Evolutionary conservation across 1,284 basidiomycete species (phyloP), one percentile per base, ranked within the genome.

Genomic region (Pseudozyma sp.): DNA sequence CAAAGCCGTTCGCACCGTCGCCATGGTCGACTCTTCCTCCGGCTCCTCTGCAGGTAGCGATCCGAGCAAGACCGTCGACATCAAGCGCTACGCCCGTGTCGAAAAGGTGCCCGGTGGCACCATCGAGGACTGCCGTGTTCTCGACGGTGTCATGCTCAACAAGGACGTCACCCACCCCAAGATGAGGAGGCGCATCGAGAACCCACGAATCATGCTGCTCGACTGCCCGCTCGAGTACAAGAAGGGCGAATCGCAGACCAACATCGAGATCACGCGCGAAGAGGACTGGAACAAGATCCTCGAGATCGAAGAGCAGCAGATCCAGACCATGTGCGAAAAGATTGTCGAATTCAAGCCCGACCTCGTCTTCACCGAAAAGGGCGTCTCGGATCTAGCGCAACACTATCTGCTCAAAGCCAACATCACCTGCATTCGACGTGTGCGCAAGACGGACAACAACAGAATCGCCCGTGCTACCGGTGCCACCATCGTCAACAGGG

Each of bases 181-280:
- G 83, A 99, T 98, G 96, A 88, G 95, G 66, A 86, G 96, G 68
- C 87, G 94, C 77, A 99, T 98, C 85, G 89, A 89, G 75, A 93
- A 94, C 80, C 97, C 96, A 6, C 87, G 95, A 24, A 92, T 98
- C 68, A 87, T 98, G 34, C 86, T 99, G 49, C 88, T 99, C 59
- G 96, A 99, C 86, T 99, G 95, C 86, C 94, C 96, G 16, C 87
- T 98, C 60, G 97, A 99, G 87, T 98, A 99, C 88, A 99, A 98
- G 87, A 99, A 98, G 88, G 96, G 96, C 46, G 97, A 99, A 87
- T 91, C 89, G 70, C 96, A 99, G 86, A 99, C 97, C 70, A 97
- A 98, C 86, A 99, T 99, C 87, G 96, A 99, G 87, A 94, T 99
- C 79, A 91, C 91, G 37, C 94, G 93, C 85, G 95, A 97, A 87